Base-by-base conservation (phyloP, 2,329 filamentous ascomycete species). In the Diaporthe destruens region DNA sequence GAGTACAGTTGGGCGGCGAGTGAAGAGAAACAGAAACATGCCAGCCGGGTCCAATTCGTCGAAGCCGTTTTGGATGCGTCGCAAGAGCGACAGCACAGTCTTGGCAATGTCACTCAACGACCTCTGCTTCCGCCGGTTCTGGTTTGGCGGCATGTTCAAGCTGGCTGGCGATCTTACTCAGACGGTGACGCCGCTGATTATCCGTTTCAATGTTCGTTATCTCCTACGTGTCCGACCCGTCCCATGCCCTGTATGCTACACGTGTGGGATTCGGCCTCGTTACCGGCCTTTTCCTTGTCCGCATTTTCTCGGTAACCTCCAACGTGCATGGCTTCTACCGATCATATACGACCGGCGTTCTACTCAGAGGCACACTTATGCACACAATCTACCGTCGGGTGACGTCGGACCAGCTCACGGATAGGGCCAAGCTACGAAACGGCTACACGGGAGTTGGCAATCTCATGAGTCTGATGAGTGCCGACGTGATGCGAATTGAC, bases 391-490 rank as follows among this genome's bases (percentile, higher is more conserved):
- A 77, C 72, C 70, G 76, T 4, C 67, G 76, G 16, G 76, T 75
- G 16, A 78, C 76, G 29, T 77, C 73, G 14, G 67, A 70, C 34
- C 75, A 73, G 59, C 74, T 76, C 39, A 73, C 75, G 6, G 66
- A 74, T 12, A 57, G 61, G 34, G 74, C 73, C 1, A 75, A 75
- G 63, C 71, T 79, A n/a, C 55, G 55, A 3, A 73, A 77, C 20
- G 74, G 74, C 14, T 75, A 71, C 0, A 72, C 79, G 0, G 75
- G 73, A 0, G 79, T 76, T 0, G 79, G 78, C 18, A 80, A 80
- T 59, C 73, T 80, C 12, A 80, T 79, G 75, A 80, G 78, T 49
- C 67, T 80, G 16, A 80, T 80, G 74, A 80, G 79, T 12, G 79
- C 79, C 2, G 79, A 80, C 18, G 78, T 80, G 18, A 80, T 79